Evolutionary conservation across 768 basidiomycete species (phyloP), one percentile per base, ranked within the genome.

Genomic region (Lepiota venenata): DNA sequence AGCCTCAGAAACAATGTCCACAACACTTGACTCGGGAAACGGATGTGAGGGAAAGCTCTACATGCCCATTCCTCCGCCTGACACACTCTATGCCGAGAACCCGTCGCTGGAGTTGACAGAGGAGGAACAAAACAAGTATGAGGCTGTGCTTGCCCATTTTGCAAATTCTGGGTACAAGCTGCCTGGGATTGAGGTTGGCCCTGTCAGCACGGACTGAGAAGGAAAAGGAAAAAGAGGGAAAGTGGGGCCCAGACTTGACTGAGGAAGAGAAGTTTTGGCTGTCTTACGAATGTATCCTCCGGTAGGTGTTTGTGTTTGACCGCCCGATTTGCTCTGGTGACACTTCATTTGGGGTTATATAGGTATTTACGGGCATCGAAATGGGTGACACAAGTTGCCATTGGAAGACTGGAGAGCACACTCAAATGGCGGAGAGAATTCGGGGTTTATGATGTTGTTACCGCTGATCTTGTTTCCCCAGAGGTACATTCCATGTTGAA

Each of bases 201-300:
- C 25, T 11, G 47, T 47, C 20, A 42, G 25, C 16, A 42, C 46
- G 40, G 46, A 29, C 11, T n/a, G 1, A 41, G 22, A 48, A 35
- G 15, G 41, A 50, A 36, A 46, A 50, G 35, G 57, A 44, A 9
- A 35, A 50, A 41, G 47, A 47, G 49, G 49, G 47, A 49, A 49
- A 38, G 44, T 50, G 47, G 52, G 50, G 77, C 2, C 72, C 76
- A 7, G 66, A 71, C 55, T 70, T 91, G 47, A 73, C 57, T 42
- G 88, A 88, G 29, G 77, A 73, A 32, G 91, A 93, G 64, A 82
- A 81, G 68, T 88, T 88, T 66, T 93, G 89, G 88, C 72, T 93
- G 69, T 86, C 87, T 2, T 77, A 79, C 62, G 91, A 92, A 58
- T 90, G 88, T 66, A 66, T 92, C 38, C 72, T 88, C 40, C 76